Evolutionary conservation across 148 eudicot species (phyloP), one percentile per base, ranked within the genome.

Genomic region (Spergularia bocconei): DNA sequence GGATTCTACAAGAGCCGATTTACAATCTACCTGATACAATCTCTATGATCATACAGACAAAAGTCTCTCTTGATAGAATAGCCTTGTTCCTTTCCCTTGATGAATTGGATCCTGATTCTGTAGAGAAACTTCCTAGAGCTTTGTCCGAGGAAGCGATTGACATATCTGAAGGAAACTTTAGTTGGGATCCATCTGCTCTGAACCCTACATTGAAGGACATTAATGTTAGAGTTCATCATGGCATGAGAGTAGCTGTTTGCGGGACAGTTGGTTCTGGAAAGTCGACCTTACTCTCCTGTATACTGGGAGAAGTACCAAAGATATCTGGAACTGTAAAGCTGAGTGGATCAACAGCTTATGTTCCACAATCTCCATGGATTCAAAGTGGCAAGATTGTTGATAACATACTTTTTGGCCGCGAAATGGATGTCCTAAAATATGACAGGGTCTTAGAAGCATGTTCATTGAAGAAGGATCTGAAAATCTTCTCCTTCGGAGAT

Each of bases 211-310:
- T 82, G 65, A 78, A 71, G 69, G 78, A 82, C 39, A 70, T 82
- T 36, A 82, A 82, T 44, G 62, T 82, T 29, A 78, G 33, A 51
- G 75, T 82, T 58, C 20, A 44, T n/a, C 82, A 71, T 75, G 85
- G 82, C 14, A 78, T 71, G 65, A 75, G 69, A 44, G 76, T 74
- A 4, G 84, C 81, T 6, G 71, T 78, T 11, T 78, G 91, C 70
- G 91, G 91, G 16, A 71, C 85, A 3, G 88, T 87, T 71, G 90
- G 90, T 36, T 80, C 90, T 7, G 90, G 90, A 19, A 87, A 87
- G 78, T 87, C 90, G 0, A 87, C 83, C 33, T 77, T 87, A 41
- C 84, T 87, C 1, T 85, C 86, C 14, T 77, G 88, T 44, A 83
- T 87, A 0, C 52, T 87, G 17, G 88, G 88, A 38, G 90, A 87